Percentiles rank a stretch among this genome's conserved stretches.
Conservation (phyloP, 2,329 filamentous ascomycete species). For the Botrytis hyacinthi region DNA sequence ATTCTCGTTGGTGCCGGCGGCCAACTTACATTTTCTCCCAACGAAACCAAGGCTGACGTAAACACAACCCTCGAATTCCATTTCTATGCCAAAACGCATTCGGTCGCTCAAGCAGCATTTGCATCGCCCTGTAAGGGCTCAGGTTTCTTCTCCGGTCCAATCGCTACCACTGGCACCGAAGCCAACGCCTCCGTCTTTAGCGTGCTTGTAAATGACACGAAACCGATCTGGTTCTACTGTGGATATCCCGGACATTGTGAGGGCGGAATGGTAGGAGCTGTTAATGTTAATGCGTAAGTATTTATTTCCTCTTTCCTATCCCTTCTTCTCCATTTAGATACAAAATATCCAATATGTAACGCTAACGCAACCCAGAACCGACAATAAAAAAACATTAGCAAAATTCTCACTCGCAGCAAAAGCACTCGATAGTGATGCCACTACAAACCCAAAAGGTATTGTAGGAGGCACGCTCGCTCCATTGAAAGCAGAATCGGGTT, state of each 20-base stretch:
- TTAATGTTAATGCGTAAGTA: constrained; percentile 40
- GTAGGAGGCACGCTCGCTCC: constrained; percentile 5
- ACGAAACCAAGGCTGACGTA: constrained; percentile 47
- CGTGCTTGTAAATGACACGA: constrained; percentile 42
- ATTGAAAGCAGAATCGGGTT: not conserved
- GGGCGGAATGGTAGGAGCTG: constrained; percentile 45
- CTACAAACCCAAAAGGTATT: not conserved
- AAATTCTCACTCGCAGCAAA: not conserved
- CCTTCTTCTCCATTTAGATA: not conserved
- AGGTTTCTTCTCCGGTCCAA: constrained; percentile 31
- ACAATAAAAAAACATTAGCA: not conserved
- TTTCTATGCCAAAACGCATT: constrained; percentile 53
- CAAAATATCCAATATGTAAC: not conserved
- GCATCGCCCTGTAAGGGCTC: constrained; percentile 38
- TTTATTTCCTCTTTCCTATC: constrained; percentile 26
- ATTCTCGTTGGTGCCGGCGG: constrained; percentile 37
- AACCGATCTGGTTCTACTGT: constrained; percentile 48
- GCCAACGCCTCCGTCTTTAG: constrained; percentile 42
- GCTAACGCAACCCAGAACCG: not conserved
- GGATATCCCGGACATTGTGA: constrained; percentile 42
- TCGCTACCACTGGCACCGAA: constrained; percentile 22
- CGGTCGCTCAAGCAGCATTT: constrained; percentile 44
- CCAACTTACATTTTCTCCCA: constrained; percentile 49
- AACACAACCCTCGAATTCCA: constrained; percentile 56
- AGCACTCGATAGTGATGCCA: not conserved